Conservation (phyloP, 805 yeast genomes). For the Blastobotrys muscicola region DNA sequence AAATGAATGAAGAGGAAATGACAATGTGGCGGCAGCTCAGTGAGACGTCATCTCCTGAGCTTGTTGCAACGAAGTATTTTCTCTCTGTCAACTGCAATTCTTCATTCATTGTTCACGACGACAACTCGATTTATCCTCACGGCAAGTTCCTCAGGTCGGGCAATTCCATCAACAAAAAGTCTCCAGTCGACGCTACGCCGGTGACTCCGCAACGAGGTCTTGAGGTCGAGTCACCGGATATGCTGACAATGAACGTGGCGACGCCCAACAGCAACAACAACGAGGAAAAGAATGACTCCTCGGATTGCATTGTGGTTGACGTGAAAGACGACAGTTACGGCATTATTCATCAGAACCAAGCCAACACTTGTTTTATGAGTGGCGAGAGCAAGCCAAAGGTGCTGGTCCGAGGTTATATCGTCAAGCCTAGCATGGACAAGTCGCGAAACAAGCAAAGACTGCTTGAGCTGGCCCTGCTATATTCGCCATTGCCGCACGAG, state of each 20-base stretch:
- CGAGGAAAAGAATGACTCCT: constrained; percentile 9
- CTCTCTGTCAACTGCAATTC: constrained; percentile 9
- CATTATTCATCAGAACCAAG: constrained; percentile 16
- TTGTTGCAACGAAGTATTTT: constrained; percentile 9
- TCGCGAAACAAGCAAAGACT: constrained; percentile 6
- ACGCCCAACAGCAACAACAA: constrained; percentile 10
- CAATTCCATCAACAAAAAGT: not conserved
- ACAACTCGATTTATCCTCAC: constrained; percentile 10
- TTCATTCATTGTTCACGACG: constrained; percentile 12
- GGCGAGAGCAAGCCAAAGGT: constrained; percentile 5
- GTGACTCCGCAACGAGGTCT: constrained; percentile 17
- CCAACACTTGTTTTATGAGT: constrained; percentile 1
- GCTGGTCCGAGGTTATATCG: constrained; percentile 15
- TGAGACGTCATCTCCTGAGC: constrained; percentile 7
- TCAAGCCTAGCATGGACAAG: constrained; percentile 11
- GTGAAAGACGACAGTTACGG: constrained; percentile 25
- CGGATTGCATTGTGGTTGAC: constrained; percentile 22
- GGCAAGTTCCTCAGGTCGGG: constrained; percentile 4
- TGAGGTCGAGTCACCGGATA: constrained; percentile 25
- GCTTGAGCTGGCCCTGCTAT: constrained; percentile 19
- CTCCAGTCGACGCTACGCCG: constrained; percentile 10
- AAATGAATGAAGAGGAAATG: constrained; percentile 26
- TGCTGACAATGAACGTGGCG: constrained; percentile 13
- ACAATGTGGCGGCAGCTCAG: constrained; percentile 21
- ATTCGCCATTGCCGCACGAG: constrained; percentile 17